Base-by-base conservation (phyloP, 192 early-diverging fungal species). In the Coemansia sp. region DNA sequence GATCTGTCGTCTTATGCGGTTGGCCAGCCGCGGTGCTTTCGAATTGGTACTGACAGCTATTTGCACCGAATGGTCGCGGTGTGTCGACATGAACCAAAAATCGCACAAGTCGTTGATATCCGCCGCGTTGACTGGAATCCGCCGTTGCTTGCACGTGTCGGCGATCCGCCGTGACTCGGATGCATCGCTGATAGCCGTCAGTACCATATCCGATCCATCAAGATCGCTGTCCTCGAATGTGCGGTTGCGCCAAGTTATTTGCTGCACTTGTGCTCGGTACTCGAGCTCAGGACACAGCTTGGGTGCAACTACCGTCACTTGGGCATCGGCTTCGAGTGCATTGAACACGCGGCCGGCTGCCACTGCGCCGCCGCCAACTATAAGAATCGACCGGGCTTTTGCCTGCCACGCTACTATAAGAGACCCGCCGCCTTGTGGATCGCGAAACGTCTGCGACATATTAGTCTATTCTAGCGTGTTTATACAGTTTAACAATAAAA, bases 81-180 rank as follows among this genome's bases (percentile, higher is more conserved):
- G 87, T 22, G 89, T 88, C 29, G 91, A 91, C 81, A 94, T 92
- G 75, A 97, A 94, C 77, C 90, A 95, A 77, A 97, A 97, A 64
- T 94, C 92, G 69, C 94, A 97, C 62, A 92, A 68, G 9, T 89
- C 87, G 19, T 94, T 94, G 27, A 95, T 90, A 66, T 95, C 95
- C 0, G 95, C 94, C 19, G 92, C 92, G 67, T 97, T 95, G 23
- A 95, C 92, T 3, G 93, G 94, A 27, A 94, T 93, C n/a, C 90
- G 82, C 29, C 72, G 83, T 39, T 59, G 50, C 38, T 85, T 75
- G 70, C 89, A 90, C 12, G 88, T 65, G 17, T 72, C 41, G 37
- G 87, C 89, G 53, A 95, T 93, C 16, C 87, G 74, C 7, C 82
- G 67, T 6, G 88, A 89, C 68, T 88, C 89, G 5, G 83, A 82